A percentile compares a stretch with the other conserved stretches of the same genome.
phyloP scores from a whole-genome alignment of 768 basidiomycete species.

The Phaffia tasmanica region DNA sequence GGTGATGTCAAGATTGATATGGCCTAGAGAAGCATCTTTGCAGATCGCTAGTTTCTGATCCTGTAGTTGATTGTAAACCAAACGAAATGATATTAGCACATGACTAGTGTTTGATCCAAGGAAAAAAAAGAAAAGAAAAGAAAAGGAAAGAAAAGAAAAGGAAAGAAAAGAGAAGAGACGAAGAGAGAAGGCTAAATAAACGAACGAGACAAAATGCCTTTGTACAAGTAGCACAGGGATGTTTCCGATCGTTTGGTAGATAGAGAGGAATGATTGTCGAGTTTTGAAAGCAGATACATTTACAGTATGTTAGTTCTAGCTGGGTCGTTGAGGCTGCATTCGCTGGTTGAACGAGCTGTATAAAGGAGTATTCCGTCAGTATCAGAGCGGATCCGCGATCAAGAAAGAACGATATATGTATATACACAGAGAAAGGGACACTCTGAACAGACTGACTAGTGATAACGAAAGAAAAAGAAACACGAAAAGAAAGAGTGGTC shows the following conservation, averaged over 20 bases:
- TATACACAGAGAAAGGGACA: not conserved
- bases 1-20: conserved; percentile 67
- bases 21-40: conserved; percentile 28
- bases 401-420: conserved; percentile 1
- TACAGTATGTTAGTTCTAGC: conserved; percentile 1
- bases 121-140: not conserved
- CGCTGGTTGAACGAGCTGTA: not conserved
- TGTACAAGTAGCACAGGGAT: conserved; percentile 86
- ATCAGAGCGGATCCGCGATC: not conserved
- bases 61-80: not conserved
- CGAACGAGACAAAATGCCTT: conserved; percentile 73
- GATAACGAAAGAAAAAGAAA: not conserved
- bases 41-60: conserved; percentile 79
- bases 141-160: not conserved
- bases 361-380: not conserved
- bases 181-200: not conserved
- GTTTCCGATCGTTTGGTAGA: conserved; percentile 69
- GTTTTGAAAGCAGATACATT: conserved; percentile 51
- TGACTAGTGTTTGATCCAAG: not conserved
- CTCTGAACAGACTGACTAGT: not conserved
- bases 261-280: conserved; percentile 74
- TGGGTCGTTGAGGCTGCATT: not conserved
- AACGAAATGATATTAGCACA: not conserved
- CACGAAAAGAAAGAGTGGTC: not conserved
- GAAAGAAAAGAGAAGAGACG: not conserved